These are phyloP conservation scores for Pisolithus tinctorius DNA, from an alignment of 768 basidiomycete species.

Conservation along the genomic window DNA sequence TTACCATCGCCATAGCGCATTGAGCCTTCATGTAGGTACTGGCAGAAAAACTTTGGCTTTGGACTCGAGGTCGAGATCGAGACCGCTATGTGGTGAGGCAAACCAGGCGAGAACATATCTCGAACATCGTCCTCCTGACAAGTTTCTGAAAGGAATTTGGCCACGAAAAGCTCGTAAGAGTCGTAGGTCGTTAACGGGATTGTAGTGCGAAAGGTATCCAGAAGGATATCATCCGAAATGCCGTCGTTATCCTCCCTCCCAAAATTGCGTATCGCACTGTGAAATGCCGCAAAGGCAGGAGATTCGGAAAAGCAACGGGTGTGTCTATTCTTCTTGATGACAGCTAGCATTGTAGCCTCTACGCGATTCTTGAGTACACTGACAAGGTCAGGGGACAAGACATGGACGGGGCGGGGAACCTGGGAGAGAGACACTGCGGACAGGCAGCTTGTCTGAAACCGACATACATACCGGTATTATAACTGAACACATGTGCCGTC, in stretches of 20 bases:
- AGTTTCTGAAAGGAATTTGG: slow-evolving; percentile 9
- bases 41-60: slow-evolving; percentile 7
- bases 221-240: neutral
- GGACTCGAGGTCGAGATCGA: slow-evolving; percentile 13
- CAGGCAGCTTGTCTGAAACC: too few species aligned
- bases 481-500: too few species aligned
- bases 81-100: slow-evolving; percentile 7
- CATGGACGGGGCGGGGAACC: too few species aligned
- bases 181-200: slow-evolving; percentile 10
- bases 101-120: slow-evolving; percentile 15
- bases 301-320: slow-evolving; percentile 1
- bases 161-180: slow-evolving; percentile 8
- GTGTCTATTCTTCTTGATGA: slow-evolving; percentile 3
- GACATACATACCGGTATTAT: too few species aligned
- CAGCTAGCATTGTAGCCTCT: too few species aligned
- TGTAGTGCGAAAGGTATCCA: slow-evolving; percentile 6
- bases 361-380: too few species aligned
- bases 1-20: too few species aligned
- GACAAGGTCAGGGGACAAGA: too few species aligned
- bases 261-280: slow-evolving; percentile 2
- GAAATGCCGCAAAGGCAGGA: slow-evolving; percentile 4
- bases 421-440: too few species aligned
- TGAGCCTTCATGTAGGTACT: too few species aligned
- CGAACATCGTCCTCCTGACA: slow-evolving; percentile 14
- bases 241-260: neutral